These are phyloP conservation scores for Phytophthora pseudosyringae DNA, from an alignment of 352 stramenopile species.

Conservation along the genomic window DNA sequence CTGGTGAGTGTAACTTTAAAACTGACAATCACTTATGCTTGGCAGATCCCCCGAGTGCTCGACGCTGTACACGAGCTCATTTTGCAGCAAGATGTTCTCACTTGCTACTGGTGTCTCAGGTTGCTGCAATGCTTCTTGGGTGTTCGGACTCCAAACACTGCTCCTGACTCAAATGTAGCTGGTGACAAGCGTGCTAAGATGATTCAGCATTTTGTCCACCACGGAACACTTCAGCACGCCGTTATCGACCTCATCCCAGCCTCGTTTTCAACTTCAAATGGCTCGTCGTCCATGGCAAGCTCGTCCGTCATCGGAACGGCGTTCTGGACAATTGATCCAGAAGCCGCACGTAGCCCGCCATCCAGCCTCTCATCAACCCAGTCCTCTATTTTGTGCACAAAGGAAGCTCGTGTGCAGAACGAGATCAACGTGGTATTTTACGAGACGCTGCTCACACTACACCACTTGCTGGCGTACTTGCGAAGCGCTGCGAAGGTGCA, in stretches of 20 bases:
- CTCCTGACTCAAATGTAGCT: constrained; percentile 26
- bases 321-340: constrained; percentile 51
- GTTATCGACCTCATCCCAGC: constrained; percentile 67
- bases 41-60: constrained; percentile 53
- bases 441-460: constrained; percentile 67
- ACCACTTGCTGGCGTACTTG: constrained; percentile 68
- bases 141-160: constrained; percentile 34
- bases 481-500: constrained; percentile 37
- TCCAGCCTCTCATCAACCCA: constrained; percentile 42
- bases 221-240: constrained; percentile 49
- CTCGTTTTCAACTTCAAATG: constrained; percentile 44
- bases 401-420: constrained; percentile 69
- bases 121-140: constrained; percentile 71
- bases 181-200: constrained; percentile 57
- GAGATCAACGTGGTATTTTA: constrained; percentile 77
- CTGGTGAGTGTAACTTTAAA: not conserved
- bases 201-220: constrained; percentile 63
- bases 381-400: constrained; percentile 45
- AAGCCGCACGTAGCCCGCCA: constrained; percentile 26
- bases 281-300: constrained; percentile 16
- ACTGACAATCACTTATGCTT: constrained; percentile 9
- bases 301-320: constrained; percentile 35
- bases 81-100: constrained; percentile 62
- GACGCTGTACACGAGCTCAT: constrained; percentile 66
- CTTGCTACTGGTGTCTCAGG: constrained; percentile 72